phyloP scores from a whole-genome alignment of 345 rosid genomes.

The Aquilaria sinensis region DNA sequence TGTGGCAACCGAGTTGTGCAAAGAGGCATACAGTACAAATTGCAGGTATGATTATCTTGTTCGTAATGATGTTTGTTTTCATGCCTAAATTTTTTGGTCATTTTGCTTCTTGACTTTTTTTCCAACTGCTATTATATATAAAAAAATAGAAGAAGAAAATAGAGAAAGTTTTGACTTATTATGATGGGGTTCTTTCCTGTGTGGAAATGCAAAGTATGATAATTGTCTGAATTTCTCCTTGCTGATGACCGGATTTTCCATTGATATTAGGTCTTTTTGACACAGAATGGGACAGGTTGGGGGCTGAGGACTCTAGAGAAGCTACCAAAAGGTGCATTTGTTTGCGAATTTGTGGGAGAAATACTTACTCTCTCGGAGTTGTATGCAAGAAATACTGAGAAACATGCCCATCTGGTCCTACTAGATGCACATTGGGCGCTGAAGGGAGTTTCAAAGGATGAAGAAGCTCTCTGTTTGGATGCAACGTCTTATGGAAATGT shows the following conservation, averaged over 20 bases:
- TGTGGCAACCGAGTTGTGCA: conserved; percentile 95
- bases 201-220: conserved; percentile 1
- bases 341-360: conserved; percentile 88
- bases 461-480: conserved; percentile 81
- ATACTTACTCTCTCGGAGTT: conserved; percentile 67
- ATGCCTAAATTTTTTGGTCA: neutral
- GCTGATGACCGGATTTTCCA: conserved; percentile 2
- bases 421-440: conserved; percentile 91
- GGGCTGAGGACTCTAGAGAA: conserved; percentile 64
- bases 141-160: too few species aligned
- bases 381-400: conserved; percentile 37
- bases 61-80: conserved; percentile 5
- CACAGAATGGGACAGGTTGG: conserved; percentile 77
- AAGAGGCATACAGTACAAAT: conserved; percentile 63
- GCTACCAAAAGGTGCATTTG: conserved; percentile 73
- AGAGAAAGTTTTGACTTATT: too few species aligned
- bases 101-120: neutral
- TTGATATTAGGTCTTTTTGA: conserved; percentile 53
- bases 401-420: conserved; percentile 46
- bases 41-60: conserved; percentile 47
- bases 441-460: conserved; percentile 37
- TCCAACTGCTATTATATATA: neutral
- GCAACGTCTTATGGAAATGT: conserved; percentile 71
- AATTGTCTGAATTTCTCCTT: too few species aligned
- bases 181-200: too few species aligned